These are phyloP conservation scores for Lipomyces yamanashiensis DNA, from an alignment of 805 yeast species.

Conservation along the genomic window DNA sequence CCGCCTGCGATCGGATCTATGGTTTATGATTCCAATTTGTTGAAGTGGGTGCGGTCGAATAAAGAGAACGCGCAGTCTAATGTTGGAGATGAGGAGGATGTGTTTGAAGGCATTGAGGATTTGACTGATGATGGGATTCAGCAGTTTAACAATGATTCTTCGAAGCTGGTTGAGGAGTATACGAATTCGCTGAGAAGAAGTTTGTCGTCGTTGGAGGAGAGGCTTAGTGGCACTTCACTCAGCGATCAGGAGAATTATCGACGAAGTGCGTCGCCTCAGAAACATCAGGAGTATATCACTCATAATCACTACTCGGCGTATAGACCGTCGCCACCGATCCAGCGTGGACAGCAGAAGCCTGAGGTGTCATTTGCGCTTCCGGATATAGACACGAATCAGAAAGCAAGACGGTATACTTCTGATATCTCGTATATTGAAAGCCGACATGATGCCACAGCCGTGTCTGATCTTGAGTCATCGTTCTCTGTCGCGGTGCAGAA, in stretches of 20 bases:
- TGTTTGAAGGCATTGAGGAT: slow-evolving; percentile 41
- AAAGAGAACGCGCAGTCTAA: slow-evolving; percentile 10
- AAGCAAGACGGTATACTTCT: slow-evolving; percentile 17
- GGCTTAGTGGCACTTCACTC: slow-evolving; percentile 13
- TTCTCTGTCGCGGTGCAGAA: slow-evolving; percentile 51
- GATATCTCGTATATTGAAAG: slow-evolving; percentile 37
- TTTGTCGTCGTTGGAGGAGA: slow-evolving; percentile 26
- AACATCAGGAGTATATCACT: slow-evolving; percentile 8
- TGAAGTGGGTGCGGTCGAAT: slow-evolving; percentile 34
- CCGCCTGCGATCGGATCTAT: slow-evolving; percentile 16
- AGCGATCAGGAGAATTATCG: neutral
- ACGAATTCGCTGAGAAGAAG: slow-evolving; percentile 21
- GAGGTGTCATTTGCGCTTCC: slow-evolving; percentile 31
- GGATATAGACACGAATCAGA: neutral
- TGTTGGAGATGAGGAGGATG: slow-evolving; percentile 36
- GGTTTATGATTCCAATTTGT: slow-evolving; percentile 31
- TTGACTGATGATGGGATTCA: slow-evolving; percentile 23
- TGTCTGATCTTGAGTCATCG: slow-evolving; percentile 47
- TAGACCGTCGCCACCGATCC: neutral
- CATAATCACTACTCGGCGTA: neutral
- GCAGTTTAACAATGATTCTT: slow-evolving; percentile 1
- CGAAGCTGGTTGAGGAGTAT: slow-evolving; percentile 25
- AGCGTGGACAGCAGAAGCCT: slow-evolving; percentile 2
- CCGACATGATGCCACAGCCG: slow-evolving; percentile 47
- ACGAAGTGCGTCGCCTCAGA: slow-evolving; percentile 20